phyloP scores from a whole-genome alignment of 2,329 filamentous ascomycete genomes.

The Hortaea sp. region DNA sequence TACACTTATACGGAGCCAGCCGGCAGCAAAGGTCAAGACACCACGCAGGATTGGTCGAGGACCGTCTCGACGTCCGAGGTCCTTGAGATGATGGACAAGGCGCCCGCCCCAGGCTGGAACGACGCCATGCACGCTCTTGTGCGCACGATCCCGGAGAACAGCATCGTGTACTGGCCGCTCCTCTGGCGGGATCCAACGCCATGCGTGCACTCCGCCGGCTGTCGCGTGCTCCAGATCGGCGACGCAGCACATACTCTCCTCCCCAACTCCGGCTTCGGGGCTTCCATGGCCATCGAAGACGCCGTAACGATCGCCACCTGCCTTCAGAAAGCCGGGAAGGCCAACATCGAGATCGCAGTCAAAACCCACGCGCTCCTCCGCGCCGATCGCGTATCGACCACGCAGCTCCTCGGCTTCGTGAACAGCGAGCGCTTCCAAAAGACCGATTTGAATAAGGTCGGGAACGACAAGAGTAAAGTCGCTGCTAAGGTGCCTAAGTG shows the following conservation, averaged over 20 bases:
- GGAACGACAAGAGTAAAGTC: constrained; percentile 10
- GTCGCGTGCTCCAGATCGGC: constrained; percentile 42
- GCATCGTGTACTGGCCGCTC: constrained; percentile 43
- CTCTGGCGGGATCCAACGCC: constrained; percentile 45
- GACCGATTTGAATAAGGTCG: constrained; percentile 8
- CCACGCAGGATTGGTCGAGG: constrained; percentile 37
- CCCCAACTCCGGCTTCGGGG: constrained; percentile 44
- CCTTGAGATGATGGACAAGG: constrained; percentile 7
- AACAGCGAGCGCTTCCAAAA: constrained; percentile 15
- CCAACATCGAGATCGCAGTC: constrained; percentile 23
- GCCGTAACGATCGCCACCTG: constrained; percentile 38
- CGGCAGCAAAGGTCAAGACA: constrained; percentile 1
- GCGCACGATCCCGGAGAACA: constrained; percentile 25
- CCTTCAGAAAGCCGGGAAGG: constrained; percentile 33
- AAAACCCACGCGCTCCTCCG: constrained; percentile 26
- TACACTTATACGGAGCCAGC: constrained; percentile 36
- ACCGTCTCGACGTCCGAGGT: constrained; percentile 28
- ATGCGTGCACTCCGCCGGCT: constrained; percentile 40
- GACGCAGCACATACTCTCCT: constrained; percentile 46
- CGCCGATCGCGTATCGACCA: constrained; percentile 12
- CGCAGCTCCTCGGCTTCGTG: constrained; percentile 15
- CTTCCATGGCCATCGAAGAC: constrained; percentile 46
- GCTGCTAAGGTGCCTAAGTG: constrained; percentile 8
- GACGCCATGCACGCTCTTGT: constrained; percentile 38
- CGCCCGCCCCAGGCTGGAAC: constrained; percentile 25